Conservation (phyloP, 164 flowering plant species). For the Cinnamomum chago region DNA sequence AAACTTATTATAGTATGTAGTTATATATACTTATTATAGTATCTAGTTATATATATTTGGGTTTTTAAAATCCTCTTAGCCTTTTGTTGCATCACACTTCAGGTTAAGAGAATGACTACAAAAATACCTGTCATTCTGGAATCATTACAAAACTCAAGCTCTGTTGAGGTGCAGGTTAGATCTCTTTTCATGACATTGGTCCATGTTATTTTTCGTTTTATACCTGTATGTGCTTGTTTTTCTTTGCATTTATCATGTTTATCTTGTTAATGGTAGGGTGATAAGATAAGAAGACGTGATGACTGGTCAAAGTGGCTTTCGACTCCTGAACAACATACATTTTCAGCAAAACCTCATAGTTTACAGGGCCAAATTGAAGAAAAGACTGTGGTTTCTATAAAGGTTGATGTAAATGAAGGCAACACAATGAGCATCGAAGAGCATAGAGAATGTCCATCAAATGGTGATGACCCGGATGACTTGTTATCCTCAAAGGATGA, state of each 20-base stretch:
- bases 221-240: background rate
- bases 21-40: too few species aligned
- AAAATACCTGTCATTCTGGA: slow-evolving; percentile 70
- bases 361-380: slow-evolving; percentile 19
- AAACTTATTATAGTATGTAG: too few species aligned
- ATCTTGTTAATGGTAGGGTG: slow-evolving; percentile 42
- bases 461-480: slow-evolving; percentile 1
- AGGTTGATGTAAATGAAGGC: slow-evolving; percentile 12
- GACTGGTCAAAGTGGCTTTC: slow-evolving; percentile 77
- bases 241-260: background rate
- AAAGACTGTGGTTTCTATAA: slow-evolving; percentile 3
- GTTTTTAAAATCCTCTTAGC: background rate
- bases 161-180: slow-evolving; percentile 77
- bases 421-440: slow-evolving; percentile 7
- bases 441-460: slow-evolving; percentile 9
- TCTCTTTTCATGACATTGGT: background rate
- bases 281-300: slow-evolving; percentile 63
- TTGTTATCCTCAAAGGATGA: slow-evolving; percentile 6
- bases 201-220: background rate
- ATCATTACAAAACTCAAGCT: slow-evolving; percentile 54
- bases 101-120: slow-evolving; percentile 78
- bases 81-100: slow-evolving; percentile 8
- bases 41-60: too few species aligned
- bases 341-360: slow-evolving; percentile 18
- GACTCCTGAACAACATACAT: slow-evolving; percentile 16